Percentiles rank a stretch among this genome's conserved stretches.
Evolutionary conservation across 2,329 filamentous ascomycete species (phyloP).

Genomic region (Dendryphion nanum): DNA sequence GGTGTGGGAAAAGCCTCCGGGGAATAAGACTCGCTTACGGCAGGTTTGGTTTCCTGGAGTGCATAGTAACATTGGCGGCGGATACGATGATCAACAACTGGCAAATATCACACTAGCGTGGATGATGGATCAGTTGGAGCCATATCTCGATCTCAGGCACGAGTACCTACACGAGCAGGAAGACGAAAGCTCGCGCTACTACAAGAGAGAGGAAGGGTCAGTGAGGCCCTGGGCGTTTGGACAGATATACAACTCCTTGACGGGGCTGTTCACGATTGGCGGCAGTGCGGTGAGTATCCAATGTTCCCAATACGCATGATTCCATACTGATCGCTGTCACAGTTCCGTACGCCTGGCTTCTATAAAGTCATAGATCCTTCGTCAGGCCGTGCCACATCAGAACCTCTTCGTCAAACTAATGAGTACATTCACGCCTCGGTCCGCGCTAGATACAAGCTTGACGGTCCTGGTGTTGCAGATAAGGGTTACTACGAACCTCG

Average conservation of each 20-base stretch:
- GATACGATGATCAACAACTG: slow-evolving; percentile 44
- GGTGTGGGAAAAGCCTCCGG: slow-evolving; percentile 50
- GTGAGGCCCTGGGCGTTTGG: slow-evolving; percentile 50
- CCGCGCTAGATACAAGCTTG: slow-evolving; percentile 44
- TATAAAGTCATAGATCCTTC: slow-evolving; percentile 48
- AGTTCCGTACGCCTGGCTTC: slow-evolving; percentile 47
- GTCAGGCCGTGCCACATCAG: slow-evolving; percentile 41
- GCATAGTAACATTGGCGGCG: slow-evolving; percentile 54
- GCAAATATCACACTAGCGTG: slow-evolving; percentile 55
- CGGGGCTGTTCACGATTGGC: slow-evolving; percentile 48
- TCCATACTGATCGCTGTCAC: no score
- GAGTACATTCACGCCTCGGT: slow-evolving; percentile 54
- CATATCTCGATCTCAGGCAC: slow-evolving; percentile 48
- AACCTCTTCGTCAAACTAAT: slow-evolving; percentile 48
- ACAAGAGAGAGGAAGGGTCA: slow-evolving; percentile 41
- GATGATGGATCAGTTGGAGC: slow-evolving; percentile 56
- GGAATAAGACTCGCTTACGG: slow-evolving; percentile 46
- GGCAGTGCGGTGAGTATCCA: slow-evolving; percentile 38
- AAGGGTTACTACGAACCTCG: slow-evolving; percentile 44
- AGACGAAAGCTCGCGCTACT: slow-evolving; percentile 46
- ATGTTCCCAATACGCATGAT: no score
- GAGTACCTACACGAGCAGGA: slow-evolving; percentile 50
- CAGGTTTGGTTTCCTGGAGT: slow-evolving; percentile 58
- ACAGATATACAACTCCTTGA: slow-evolving; percentile 45
- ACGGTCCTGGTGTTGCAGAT: slow-evolving; percentile 48